Percentiles rank a stretch among this genome's conserved stretches.
Conservation (phyloP, 2,329 filamentous ascomycete genomes). For the Fusarium zealandicum region DNA sequence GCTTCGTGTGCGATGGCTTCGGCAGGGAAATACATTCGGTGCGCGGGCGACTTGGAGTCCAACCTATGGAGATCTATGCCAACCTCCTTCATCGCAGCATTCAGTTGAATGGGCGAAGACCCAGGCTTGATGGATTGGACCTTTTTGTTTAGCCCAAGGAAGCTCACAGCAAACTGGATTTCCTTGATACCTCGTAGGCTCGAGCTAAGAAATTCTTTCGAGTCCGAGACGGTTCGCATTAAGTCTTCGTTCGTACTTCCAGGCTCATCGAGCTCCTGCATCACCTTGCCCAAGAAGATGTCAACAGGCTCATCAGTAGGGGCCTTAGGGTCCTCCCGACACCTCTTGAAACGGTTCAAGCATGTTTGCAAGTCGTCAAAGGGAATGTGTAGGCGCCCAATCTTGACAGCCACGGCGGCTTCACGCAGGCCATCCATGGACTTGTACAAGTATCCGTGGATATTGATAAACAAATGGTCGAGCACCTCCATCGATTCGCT, state of each 20-base stretch:
- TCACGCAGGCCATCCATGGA: constrained; percentile 87
- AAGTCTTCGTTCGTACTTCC: constrained; percentile 72
- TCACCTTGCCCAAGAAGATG: constrained; percentile 74
- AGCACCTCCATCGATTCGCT: constrained; percentile 85
- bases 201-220: constrained; percentile 89
- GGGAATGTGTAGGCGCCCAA: constrained; percentile 88
- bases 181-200: constrained; percentile 93
- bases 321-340: constrained; percentile 47
- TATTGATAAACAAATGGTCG: constrained; percentile 85
- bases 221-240: constrained; percentile 86
- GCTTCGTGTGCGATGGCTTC: constrained; percentile 96
- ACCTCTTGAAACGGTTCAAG: constrained; percentile 61
- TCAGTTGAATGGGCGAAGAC: constrained; percentile 78
- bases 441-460: constrained; percentile 89
- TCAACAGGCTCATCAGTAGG: constrained; percentile 58
- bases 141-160: constrained; percentile 84
- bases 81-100: constrained; percentile 94
- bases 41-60: constrained; percentile 89
- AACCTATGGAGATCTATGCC: constrained; percentile 91
- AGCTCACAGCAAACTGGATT: constrained; percentile 93
- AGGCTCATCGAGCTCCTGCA: constrained; percentile 75
- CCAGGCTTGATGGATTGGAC: constrained; percentile 72
- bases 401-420: constrained; percentile 86
- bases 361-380: constrained; percentile 83
- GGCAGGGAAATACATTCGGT: constrained; percentile 97